Evolutionary conservation across 2,329 filamentous ascomycete genomes (phyloP), one percentile per base, ranked within the genome.

Genomic region (Penicillium palitans): DNA sequence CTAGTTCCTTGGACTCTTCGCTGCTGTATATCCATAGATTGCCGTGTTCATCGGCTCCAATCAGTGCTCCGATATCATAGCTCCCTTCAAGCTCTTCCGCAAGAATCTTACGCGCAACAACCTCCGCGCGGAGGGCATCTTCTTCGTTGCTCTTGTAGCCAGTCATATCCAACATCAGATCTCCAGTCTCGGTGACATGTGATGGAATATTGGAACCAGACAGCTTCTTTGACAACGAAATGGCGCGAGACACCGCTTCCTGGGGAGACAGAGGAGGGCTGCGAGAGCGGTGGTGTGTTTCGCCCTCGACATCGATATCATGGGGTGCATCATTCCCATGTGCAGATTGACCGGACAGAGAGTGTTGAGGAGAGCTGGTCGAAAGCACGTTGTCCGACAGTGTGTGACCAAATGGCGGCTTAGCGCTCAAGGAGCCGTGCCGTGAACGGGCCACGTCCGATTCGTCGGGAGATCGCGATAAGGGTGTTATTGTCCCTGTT

Each of bases 1-100:
- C 93, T 7, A 90, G 89, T 68, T 95, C 89, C 71, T 97, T 98
- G 25, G 95, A 92, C 70, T 96, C 93, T 74, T 98, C 93, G 68
- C 93, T 98, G 77, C 92, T 95, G 78, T 99, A 99, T 65, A 99
- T 98, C 93, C 95, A 98, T n/a, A 99, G 82, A 69, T 99, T 99
- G 7, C 95, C 95, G 59, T 95, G 87, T 70, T 96, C 92, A 71
- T 99, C 95, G 45, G 95, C 93, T 13, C 93, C 95, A 67, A 99
- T 96, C 31, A 99, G 82, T 2, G 93, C 89, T 6, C 95, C 95
- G 67, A 99, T 96, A 72, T 99, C 95, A 74, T 97, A 97, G 71
- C 93, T 92, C 24, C 93, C 95, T 68, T 96, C 90, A 15, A 98
- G 79, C 76, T 98, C 93, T 71, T 99, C 92, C 0, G 92, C 88